Conservation (phyloP, 1,139 yeast genomes). For the Hyphopichia pseudoburtonii region DNA sequence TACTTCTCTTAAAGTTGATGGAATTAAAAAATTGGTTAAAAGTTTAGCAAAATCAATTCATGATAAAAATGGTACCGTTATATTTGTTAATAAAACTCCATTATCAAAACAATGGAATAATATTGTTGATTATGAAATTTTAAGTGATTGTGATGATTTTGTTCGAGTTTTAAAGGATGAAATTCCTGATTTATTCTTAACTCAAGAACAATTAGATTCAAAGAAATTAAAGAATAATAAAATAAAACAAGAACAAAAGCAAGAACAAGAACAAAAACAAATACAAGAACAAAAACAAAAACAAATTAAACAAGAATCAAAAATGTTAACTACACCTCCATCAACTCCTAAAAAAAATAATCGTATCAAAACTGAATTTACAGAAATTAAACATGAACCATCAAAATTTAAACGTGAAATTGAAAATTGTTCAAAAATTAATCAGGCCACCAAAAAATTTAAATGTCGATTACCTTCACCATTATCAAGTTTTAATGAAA, state of each 20-base stretch:
- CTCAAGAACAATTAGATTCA: constrained; percentile 52
- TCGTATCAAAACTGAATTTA: constrained; percentile 4
- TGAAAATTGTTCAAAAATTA: constrained; percentile 8
- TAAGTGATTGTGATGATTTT: constrained; percentile 83
- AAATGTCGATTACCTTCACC: constrained; percentile 22
- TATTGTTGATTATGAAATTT: constrained; percentile 68
- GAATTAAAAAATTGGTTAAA: constrained; percentile 67
- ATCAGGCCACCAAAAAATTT: constrained; percentile 6
- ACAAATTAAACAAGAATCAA: constrained; percentile 1
- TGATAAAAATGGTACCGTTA: constrained; percentile 58
- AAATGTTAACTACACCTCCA: constrained; percentile 9
- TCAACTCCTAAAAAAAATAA: constrained; percentile 12
- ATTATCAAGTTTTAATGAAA: constrained; percentile 19
- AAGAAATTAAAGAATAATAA: constrained; percentile 33
- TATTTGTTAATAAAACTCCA: constrained; percentile 61
- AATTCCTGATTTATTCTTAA: constrained; percentile 58
- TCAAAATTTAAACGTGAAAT: not conserved
- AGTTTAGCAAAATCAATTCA: constrained; percentile 59
- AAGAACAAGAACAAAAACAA: not conserved
- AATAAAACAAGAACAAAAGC: constrained; percentile 8
- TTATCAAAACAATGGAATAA: constrained; percentile 54
- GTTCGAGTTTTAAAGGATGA: constrained; percentile 51
- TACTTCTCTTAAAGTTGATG: constrained; percentile 72
- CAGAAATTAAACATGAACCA: constrained; percentile 5
- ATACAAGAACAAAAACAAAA: not conserved